phyloP scores from a whole-genome alignment of 2,329 filamentous ascomycete species.

The Penicillium sp. region DNA sequence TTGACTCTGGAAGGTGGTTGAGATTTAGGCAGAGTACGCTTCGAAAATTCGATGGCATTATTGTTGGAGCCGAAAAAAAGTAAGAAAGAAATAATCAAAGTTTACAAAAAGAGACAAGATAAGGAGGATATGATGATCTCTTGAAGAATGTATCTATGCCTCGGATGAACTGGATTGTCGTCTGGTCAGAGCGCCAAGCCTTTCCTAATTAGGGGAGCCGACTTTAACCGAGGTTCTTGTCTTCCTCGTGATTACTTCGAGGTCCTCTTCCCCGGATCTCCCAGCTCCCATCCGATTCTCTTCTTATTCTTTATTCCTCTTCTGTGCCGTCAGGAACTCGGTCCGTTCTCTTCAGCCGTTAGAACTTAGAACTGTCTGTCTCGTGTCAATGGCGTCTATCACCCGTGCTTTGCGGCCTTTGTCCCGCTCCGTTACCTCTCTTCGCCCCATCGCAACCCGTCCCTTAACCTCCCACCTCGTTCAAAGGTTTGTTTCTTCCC shows the following conservation, averaged over 20 bases:
- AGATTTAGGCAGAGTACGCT: conserved; percentile 16
- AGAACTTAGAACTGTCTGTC: neutral
- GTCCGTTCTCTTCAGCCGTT: neutral
- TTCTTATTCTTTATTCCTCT: conserved; percentile 1
- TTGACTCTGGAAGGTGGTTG: conserved; percentile 36
- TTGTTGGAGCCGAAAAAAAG: neutral
- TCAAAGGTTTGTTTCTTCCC: conserved; percentile 41
- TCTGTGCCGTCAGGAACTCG: neutral
- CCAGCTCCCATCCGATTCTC: conserved; percentile 3
- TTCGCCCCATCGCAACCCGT: conserved; percentile 46
- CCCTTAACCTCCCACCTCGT: conserved; percentile 43
- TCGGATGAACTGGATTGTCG: neutral
- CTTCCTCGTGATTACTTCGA: conserved; percentile 13
- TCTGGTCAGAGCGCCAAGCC: neutral
- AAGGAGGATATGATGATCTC: neutral
- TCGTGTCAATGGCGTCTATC: conserved; percentile 53
- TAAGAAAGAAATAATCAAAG: neutral
- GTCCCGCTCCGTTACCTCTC: conserved; percentile 44
- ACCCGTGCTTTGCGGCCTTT: conserved; percentile 52
- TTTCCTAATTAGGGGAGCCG: conserved; percentile 4
- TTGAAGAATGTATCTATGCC: neutral
- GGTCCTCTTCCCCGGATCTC: conserved; percentile 2
- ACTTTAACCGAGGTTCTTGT: conserved; percentile 20
- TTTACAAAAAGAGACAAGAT: neutral
- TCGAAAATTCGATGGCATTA: neutral